Evolutionary conservation across 169 alveolate genomes (phyloP), one percentile per base, ranked within the genome.

Genomic region (Babesia sp.): DNA sequence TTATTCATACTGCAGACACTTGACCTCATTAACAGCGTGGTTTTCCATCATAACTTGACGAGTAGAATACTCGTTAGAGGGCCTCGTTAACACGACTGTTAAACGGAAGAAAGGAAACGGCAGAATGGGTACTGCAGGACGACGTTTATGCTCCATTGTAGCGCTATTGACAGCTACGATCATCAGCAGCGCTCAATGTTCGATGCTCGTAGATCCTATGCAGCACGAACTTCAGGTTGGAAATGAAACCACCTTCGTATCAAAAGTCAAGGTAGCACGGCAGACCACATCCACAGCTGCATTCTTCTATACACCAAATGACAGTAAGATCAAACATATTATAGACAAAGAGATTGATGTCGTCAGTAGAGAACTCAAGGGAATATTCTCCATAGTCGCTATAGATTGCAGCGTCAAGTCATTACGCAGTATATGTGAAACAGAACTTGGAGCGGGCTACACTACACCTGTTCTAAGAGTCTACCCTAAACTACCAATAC

Each of bases 201-300:
- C n/a, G n/a, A n/a, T n/a, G 69, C 74, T 64, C n/a, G 77, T 88
- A 39, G 91, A 88, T 29, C 83, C 90, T 36, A 88, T 88, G 86
- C 86, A 81, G 48, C 93, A 88, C 60, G 91, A 88, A 20, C 73
- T 88, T n/a, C 93, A 84, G 46, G 83, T 88, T 14, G 90, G 79
- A 9, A 88, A 88, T 55, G 83, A 84, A 37, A 71, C 75, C 18
- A 88, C 86, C 37, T 88, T 88, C 50, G 84, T 80, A 36, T 57
- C 90, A 16, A 83, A 81, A 46, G 86, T 88, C 22, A 84, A 80
- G 63, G 69, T 81, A 28, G 87, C 90, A n/a, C 44, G 93, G 44
- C 87, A 81, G 51, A 83, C 77, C 44, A 84, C 83, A 20, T 79
- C 86, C 0, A 80, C 84, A 45, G 83, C 87, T 7, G 86, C 90